Conservation (phyloP, 257 asterid genomes). For the Solanum raphanifolium region DNA sequence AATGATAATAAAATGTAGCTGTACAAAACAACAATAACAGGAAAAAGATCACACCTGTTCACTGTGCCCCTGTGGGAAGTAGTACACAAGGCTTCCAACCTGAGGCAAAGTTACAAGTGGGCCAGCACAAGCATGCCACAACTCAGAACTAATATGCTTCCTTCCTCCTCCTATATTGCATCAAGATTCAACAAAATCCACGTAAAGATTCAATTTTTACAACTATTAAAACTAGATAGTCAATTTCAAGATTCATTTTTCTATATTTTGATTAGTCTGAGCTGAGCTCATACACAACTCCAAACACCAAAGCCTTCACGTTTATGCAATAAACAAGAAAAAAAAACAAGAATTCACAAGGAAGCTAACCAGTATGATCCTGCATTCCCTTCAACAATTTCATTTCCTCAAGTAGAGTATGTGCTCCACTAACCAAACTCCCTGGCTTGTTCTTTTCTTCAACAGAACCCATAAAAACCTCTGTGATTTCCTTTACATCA, state of each 20-base stretch:
- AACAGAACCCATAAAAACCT: conserved; percentile 37
- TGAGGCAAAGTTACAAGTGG: conserved; percentile 81
- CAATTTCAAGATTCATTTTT: neutral
- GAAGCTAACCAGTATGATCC: conserved; percentile 53
- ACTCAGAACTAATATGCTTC: conserved; percentile 61
- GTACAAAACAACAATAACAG: neutral
- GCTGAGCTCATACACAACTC: neutral
- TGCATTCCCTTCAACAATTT: conserved; percentile 77
- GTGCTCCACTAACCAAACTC: conserved; percentile 44
- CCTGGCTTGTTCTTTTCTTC: conserved; percentile 52
- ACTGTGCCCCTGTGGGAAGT: conserved; percentile 88
- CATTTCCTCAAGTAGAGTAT: conserved; percentile 64
- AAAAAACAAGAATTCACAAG: neutral
- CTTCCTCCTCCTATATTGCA: conserved; percentile 37
- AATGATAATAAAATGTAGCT: neutral
- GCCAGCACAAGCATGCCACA: conserved; percentile 94
- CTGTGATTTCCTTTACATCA: conserved; percentile 8
- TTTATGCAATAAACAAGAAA: neutral
- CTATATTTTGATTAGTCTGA: neutral
- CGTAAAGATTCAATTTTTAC: neutral
- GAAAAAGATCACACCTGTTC: conserved; percentile 49
- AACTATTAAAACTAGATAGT: neutral
- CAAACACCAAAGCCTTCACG: neutral
- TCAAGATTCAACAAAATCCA: neutral
- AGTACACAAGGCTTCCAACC: conserved; percentile 79